Conservation (phyloP, 345 rosid genomes). For the Eucalyptus polybractea region DNA sequence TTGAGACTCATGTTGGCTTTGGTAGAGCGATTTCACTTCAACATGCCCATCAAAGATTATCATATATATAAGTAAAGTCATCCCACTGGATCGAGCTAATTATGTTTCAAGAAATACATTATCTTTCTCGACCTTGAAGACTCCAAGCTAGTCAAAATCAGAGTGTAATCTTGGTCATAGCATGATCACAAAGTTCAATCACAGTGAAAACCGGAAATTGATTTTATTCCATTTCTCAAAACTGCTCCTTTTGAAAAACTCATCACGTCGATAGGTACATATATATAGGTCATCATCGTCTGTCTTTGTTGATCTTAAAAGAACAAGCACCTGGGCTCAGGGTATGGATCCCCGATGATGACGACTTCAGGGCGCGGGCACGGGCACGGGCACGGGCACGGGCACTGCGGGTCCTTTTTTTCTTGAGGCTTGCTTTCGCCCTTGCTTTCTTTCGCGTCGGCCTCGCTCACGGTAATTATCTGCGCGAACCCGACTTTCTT, state of each 20-base stretch:
- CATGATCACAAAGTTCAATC: neutral
- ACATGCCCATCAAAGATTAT: neutral
- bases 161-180: neutral
- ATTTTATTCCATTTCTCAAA: neutral
- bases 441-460: neutral
- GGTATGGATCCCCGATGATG: neutral
- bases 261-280: neutral
- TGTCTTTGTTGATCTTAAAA: neutral
- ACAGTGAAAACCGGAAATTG: neutral
- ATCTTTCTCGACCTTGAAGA: neutral
- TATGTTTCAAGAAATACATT: neutral
- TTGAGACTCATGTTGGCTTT: neutral
- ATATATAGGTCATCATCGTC: too few relatives aligned
- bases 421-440: rapidly evolving
- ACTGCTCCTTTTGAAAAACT: neutral
- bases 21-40: neutral
- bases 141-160: neutral
- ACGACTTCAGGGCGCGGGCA: neutral
- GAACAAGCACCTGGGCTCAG: neutral
- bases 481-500: neutral
- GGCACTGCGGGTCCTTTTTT: neutral
- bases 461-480: neutral
- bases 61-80: neutral
- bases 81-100: neutral
- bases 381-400: neutral